Percentiles rank a stretch among this genome's conserved stretches.
Evolutionary conservation across 73 alveolate genomes (phyloP).

Genomic region (Paramecium pentaurelia): DNA sequence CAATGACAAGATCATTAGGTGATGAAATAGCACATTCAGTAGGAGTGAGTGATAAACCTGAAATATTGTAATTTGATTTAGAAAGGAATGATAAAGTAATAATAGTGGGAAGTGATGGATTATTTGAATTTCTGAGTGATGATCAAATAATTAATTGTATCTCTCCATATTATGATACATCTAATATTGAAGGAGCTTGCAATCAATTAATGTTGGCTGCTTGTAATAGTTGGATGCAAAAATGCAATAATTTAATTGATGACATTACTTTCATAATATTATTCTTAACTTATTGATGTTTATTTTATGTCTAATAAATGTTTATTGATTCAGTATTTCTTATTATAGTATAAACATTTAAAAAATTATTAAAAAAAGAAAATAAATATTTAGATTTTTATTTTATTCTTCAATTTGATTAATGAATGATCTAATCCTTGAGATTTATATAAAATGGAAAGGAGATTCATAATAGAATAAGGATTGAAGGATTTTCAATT

Average conservation of each 20-base stretch:
- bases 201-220: neutral
- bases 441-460: neutral
- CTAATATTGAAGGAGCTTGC: neutral
- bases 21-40: slow-evolving; percentile 44
- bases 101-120: neutral
- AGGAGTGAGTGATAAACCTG: slow-evolving; percentile 1
- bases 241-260: neutral
- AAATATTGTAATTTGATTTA: neutral
- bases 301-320: neutral
- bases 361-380: neutral
- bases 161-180: neutral
- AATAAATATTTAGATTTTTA: neutral
- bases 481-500: neutral
- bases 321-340: neutral
- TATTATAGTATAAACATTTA: neutral
- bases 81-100: neutral
- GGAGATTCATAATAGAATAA: neutral
- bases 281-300: neutral
- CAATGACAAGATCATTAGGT: slow-evolving; percentile 71
- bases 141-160: neutral
- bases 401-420: no score
- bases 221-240: slow-evolving; percentile 17
- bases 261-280: slow-evolving; percentile 31
- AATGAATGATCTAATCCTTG: neutral
- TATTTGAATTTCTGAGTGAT: neutral